phyloP scores from a whole-genome alignment of 2,329 filamentous ascomycete species.

The Emmonsia crescens region DNA sequence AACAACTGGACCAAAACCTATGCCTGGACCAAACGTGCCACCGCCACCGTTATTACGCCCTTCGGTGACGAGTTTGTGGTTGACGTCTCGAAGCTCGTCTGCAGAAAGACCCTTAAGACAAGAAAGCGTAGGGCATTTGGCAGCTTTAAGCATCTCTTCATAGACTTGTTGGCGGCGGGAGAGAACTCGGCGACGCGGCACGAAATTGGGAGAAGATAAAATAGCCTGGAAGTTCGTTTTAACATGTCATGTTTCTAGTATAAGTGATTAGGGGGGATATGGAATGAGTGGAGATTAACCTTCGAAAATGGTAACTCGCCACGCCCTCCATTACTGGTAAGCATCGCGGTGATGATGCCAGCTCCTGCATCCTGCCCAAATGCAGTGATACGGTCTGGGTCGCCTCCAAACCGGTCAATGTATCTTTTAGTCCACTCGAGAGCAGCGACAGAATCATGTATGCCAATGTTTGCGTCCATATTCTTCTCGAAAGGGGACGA shows the following conservation, averaged over 20 bases:
- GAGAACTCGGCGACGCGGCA: not conserved
- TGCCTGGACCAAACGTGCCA: conserved; percentile 3
- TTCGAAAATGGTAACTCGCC: conserved; percentile 1
- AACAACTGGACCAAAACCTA: conserved; percentile 6
- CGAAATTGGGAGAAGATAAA: conserved; percentile 2
- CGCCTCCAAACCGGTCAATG: conserved; percentile 39
- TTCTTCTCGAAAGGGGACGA: conserved; percentile 3
- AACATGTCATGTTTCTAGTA: not conserved
- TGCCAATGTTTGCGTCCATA: conserved; percentile 6
- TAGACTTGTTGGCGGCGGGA: not conserved
- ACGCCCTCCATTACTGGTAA: conserved; percentile 17
- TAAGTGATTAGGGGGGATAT: not conserved
- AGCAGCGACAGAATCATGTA: conserved; percentile 4
- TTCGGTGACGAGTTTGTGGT: too few relatives aligned
- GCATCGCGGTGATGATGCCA: conserved; percentile 45
- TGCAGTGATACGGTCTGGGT: conserved; percentile 37
- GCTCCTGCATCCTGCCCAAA: conserved; percentile 43
- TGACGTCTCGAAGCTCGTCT: not conserved
- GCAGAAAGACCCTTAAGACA: not conserved
- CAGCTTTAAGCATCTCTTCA: not conserved
- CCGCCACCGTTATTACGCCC: not conserved
- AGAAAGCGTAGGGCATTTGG: conserved; percentile 2
- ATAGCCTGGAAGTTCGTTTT: not conserved
- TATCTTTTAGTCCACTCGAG: conserved; percentile 36
- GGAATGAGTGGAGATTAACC: not conserved